A percentile compares a stretch with the other conserved stretches of the same genome.
Evolutionary conservation across 2,329 filamentous ascomycete genomes (phyloP).

Genomic region (Chaetomium strumarium): DNA sequence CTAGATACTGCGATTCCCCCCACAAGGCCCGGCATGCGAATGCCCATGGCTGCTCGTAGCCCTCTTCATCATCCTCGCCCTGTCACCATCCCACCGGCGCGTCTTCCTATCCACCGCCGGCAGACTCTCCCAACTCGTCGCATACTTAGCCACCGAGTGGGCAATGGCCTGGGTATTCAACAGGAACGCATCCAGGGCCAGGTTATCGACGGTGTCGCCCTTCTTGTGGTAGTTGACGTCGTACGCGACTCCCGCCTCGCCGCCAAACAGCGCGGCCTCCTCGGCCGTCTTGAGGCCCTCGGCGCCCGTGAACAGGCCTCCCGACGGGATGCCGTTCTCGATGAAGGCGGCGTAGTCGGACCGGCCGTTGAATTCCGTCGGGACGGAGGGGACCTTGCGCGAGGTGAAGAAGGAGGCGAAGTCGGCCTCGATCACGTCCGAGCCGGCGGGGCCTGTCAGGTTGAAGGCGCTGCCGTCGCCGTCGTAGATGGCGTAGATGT

Average conservation of each 20-base stretch:
- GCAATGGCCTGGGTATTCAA: slow-evolving; percentile 40
- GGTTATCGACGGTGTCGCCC: slow-evolving; percentile 35
- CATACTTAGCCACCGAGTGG: slow-evolving; percentile 38
- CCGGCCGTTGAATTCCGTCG: slow-evolving; percentile 52
- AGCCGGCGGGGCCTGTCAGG: slow-evolving; percentile 42
- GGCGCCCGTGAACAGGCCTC: slow-evolving; percentile 57
- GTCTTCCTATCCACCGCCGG: slow-evolving; percentile 17
- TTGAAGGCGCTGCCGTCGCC: slow-evolving; percentile 58
- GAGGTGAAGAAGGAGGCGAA: slow-evolving; percentile 50
- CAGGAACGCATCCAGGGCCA: slow-evolving; percentile 39
- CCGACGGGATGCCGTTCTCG: slow-evolving; percentile 58
- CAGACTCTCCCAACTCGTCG: slow-evolving; percentile 34
- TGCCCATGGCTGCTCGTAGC: slow-evolving; percentile 12
- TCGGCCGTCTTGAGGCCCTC: slow-evolving; percentile 48
- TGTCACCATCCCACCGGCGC: slow-evolving; percentile 19
- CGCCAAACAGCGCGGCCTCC: slow-evolving; percentile 56
- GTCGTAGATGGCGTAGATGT: slow-evolving; percentile 50
- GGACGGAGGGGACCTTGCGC: slow-evolving; percentile 46
- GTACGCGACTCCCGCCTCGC: slow-evolving; percentile 46
- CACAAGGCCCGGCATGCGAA: slow-evolving; percentile 21
- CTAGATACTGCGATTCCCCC: slow-evolving; percentile 9
- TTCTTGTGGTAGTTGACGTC: slow-evolving; percentile 42
- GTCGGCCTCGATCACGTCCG: slow-evolving; percentile 52
- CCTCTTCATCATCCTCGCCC: slow-evolving; percentile 15
- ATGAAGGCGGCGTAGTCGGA: slow-evolving; percentile 63